These are phyloP conservation scores for Tylopilus balloui DNA, from an alignment of 768 basidiomycete genomes.

Conservation along the genomic window DNA sequence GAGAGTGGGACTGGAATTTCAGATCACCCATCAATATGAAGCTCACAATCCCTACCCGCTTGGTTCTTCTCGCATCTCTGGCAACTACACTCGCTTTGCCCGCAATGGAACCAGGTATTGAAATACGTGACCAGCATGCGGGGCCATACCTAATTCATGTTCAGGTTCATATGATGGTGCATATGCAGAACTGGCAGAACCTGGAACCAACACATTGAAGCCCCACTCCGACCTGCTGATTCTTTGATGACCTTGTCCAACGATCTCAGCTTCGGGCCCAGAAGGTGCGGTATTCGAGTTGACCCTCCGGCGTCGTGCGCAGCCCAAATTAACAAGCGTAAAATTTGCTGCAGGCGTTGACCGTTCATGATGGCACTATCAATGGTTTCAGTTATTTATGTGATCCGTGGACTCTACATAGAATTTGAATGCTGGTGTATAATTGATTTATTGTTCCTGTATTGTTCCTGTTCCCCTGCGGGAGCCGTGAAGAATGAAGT, in stretches of 20 bases:
- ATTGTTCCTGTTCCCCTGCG: no score
- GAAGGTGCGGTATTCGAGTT: background rate
- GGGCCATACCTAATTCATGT: background rate
- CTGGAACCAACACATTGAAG: background rate
- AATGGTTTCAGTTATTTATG: background rate
- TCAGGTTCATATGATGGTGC: background rate
- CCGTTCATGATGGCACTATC: background rate
- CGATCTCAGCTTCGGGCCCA: no score
- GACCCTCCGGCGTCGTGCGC: background rate
- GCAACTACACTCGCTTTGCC: background rate
- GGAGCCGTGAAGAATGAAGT: no score
- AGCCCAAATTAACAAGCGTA: background rate
- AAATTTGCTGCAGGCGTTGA: background rate
- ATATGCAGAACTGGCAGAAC: background rate
- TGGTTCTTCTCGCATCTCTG: background rate
- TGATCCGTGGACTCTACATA: background rate
- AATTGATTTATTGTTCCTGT: no score
- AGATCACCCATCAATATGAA: constrained; percentile 1
- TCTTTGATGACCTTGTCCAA: background rate
- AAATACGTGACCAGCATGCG: no score
- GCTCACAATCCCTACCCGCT: background rate
- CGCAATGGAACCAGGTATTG: background rate
- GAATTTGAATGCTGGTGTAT: background rate
- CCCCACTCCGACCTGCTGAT: background rate
- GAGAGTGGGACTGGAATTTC: background rate